Evolutionary conservation across 495 filamentous ascomycete genomes (phyloP).

Genomic region (Aspergillus hancockii): DNA sequence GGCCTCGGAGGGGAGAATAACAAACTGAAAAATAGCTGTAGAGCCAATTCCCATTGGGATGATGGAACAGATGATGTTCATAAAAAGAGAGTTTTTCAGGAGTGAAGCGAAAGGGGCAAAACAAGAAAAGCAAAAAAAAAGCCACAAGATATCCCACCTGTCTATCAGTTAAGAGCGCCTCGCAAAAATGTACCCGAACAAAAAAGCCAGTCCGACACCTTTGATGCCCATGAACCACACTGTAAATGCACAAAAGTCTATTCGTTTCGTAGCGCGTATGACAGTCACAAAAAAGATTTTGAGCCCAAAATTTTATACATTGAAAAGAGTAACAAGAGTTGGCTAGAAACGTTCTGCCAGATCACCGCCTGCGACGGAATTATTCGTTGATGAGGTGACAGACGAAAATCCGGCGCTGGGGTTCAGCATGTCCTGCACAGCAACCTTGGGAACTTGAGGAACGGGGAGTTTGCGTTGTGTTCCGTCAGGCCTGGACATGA

Average conservation of each 20-base stretch:
- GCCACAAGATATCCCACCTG: slow-evolving; percentile 31
- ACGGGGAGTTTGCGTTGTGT: slow-evolving; percentile 92
- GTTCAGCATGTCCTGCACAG: slow-evolving; percentile 83
- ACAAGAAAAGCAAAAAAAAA: slow-evolving; percentile 19
- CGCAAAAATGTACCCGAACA: slow-evolving; percentile 29
- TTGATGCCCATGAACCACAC: slow-evolving; percentile 30
- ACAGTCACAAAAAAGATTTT: slow-evolving; percentile 26
- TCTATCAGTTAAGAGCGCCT: slow-evolving; percentile 41
- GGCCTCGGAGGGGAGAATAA: slow-evolving; percentile 17
- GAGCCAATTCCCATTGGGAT: slow-evolving; percentile 15
- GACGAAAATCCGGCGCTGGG: slow-evolving; percentile 61
- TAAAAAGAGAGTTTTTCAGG: slow-evolving; percentile 2
- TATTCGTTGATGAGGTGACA: slow-evolving; percentile 52
- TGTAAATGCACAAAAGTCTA: slow-evolving; percentile 50
- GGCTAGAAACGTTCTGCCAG: slow-evolving; percentile 43
- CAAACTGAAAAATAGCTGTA: slow-evolving; percentile 21
- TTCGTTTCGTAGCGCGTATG: slow-evolving; percentile 47
- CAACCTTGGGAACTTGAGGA: slow-evolving; percentile 84
- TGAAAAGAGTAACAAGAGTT: not conserved
- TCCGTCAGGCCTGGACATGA: slow-evolving; percentile 84
- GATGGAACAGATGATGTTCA: slow-evolving; percentile 9
- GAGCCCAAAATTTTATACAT: slow-evolving; percentile 19
- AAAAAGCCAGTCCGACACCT: slow-evolving; percentile 26
- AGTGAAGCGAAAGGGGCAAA: slow-evolving; percentile 9
- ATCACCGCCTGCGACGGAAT: slow-evolving; percentile 47